These are phyloP conservation scores for Epichloe aotearoae DNA, from an alignment of 2,329 filamentous ascomycete genomes.

Conservation along the genomic window DNA sequence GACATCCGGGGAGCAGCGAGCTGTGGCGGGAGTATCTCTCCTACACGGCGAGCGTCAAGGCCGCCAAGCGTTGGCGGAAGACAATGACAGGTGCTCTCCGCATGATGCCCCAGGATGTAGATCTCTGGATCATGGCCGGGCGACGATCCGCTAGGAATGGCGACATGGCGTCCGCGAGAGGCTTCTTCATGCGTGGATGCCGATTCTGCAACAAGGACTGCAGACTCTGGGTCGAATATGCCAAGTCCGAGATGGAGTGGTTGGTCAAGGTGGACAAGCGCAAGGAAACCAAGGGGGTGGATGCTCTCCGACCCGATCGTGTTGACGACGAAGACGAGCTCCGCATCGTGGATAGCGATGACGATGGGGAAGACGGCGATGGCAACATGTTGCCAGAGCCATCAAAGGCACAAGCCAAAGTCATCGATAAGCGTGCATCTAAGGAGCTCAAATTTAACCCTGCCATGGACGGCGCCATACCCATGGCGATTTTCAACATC, in stretches of 20 bases:
- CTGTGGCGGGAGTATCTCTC: constrained; percentile 87
- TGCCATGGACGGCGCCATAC: constrained; percentile 83
- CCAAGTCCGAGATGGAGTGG: constrained; percentile 85
- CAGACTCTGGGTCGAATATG: constrained; percentile 78
- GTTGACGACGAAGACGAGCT: constrained; percentile 37
- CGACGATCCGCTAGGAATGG: constrained; percentile 64
- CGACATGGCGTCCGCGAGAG: constrained; percentile 76
- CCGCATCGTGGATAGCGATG: constrained; percentile 29
- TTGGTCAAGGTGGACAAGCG: constrained; percentile 67
- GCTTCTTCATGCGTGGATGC: constrained; percentile 77
- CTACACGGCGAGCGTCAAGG: constrained; percentile 58
- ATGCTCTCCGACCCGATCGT: constrained; percentile 31
- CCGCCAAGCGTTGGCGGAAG: constrained; percentile 51
- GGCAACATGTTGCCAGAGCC: constrained; percentile 31
- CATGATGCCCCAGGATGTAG: constrained; percentile 70
- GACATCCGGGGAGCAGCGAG: constrained; percentile 63
- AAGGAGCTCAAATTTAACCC: constrained; percentile 58
- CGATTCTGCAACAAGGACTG: constrained; percentile 71
- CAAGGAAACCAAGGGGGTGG: constrained; percentile 36
- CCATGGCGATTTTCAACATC: constrained; percentile 80
- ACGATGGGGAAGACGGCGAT: constrained; percentile 31
- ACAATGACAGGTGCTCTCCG: constrained; percentile 58
- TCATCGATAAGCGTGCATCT: constrained; percentile 32
- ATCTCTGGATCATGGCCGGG: constrained; percentile 79
- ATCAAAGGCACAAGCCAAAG: constrained; percentile 26